Evolutionary conservation across 805 yeast species (phyloP).

Genomic region (Ogataea trehalophila): DNA sequence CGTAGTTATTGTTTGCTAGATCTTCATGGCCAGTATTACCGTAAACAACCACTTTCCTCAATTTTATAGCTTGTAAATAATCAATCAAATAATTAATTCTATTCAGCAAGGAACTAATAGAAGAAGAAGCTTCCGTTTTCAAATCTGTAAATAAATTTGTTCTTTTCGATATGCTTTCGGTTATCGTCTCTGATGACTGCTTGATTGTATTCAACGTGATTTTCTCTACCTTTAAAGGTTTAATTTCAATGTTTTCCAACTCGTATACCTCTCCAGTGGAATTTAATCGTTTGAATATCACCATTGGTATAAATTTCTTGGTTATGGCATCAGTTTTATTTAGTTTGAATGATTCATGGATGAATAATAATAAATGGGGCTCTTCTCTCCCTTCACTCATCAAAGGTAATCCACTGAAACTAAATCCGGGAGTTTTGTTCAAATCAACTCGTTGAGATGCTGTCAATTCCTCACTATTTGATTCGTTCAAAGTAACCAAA

Average conservation of each 20-base stretch:
- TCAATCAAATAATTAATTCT: slow-evolving; percentile 7
- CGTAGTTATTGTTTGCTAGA: not conserved
- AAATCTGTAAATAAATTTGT: slow-evolving; percentile 2
- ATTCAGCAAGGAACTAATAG: slow-evolving; percentile 2
- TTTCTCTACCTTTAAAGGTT: slow-evolving; percentile 14
- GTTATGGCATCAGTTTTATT: not conserved
- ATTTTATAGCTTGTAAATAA: slow-evolving; percentile 9
- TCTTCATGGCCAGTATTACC: not conserved
- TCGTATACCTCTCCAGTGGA: not conserved
- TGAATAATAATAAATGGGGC: not conserved
- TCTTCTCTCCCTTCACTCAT: too few species aligned
- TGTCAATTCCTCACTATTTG: not conserved
- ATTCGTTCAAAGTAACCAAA: too few species aligned
- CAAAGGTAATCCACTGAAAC: not conserved
- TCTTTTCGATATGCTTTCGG: not conserved
- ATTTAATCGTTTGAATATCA: not conserved
- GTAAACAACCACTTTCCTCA: slow-evolving; percentile 1
- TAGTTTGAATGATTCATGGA: slow-evolving; percentile 1
- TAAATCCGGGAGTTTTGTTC: not conserved
- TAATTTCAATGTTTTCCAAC: slow-evolving; percentile 5
- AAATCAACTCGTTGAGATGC: not conserved
- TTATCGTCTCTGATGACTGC: not conserved
- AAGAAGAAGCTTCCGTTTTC: not conserved
- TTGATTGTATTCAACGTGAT: slow-evolving; percentile 10
- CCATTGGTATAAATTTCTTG: slow-evolving; percentile 1